These are phyloP conservation scores for Volvariella surrecta DNA, from an alignment of 1,284 basidiomycete species.

Conservation along the genomic window DNA sequence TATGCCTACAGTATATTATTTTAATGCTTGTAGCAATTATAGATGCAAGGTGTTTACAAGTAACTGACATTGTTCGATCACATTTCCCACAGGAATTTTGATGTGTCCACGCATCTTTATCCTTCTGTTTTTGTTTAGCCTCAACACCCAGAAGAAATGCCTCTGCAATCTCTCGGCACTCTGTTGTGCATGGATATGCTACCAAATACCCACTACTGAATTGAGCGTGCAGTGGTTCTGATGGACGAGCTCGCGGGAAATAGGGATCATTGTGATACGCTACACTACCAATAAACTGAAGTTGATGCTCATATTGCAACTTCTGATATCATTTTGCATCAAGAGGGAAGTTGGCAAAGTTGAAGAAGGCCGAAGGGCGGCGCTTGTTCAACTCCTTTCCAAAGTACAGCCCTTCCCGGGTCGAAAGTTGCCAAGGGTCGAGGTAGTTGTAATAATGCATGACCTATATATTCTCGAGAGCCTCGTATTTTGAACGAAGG, in stretches of 20 bases:
- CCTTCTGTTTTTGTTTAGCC: slow-evolving; percentile 2
- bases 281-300: slow-evolving; percentile 15
- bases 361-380: slow-evolving; percentile 12
- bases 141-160: slow-evolving; percentile 3
- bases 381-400: slow-evolving; percentile 11
- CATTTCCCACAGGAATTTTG: no score
- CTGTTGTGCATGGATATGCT: slow-evolving; percentile 6
- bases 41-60: no score
- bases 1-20: no score
- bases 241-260: slow-evolving; percentile 19
- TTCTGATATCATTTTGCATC: slow-evolving; percentile 12
- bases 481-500: neutral
- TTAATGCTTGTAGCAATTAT: no score
- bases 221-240: slow-evolving; percentile 14
- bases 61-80: no score
- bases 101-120: no score
- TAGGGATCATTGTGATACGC: slow-evolving; percentile 24
- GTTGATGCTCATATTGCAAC: slow-evolving; percentile 5
- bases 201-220: slow-evolving; percentile 18
- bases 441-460: neutral
- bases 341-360: slow-evolving; percentile 14
- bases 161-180: neutral
- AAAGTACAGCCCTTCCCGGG: slow-evolving; percentile 12
- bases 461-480: neutral
- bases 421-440: neutral